A percentile compares a stretch with the other conserved stretches of the same genome.
These are phyloP conservation scores for Cercospora sp. DNA, from an alignment of 2,329 filamentous ascomycete species.

Conservation along the genomic window DNA sequence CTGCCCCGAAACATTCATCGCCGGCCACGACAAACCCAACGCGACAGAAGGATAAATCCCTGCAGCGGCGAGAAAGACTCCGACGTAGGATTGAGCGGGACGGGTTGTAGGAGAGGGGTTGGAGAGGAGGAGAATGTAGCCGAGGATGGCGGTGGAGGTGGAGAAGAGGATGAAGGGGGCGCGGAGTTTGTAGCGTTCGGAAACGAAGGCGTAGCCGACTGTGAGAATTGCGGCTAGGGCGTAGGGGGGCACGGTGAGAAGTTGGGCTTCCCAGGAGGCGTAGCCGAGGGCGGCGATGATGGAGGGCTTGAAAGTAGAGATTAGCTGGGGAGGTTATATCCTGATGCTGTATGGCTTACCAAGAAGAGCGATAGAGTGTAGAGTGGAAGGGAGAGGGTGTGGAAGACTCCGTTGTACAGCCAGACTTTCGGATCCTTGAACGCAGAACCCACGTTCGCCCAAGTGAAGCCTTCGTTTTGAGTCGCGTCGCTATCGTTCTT, in stretches of 20 bases:
- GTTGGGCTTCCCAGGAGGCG: slow-evolving; percentile 38
- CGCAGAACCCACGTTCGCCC: slow-evolving; percentile 64
- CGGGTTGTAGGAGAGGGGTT: slow-evolving; percentile 43
- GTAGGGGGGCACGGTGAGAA: slow-evolving; percentile 42
- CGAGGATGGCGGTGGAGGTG: slow-evolving; percentile 38
- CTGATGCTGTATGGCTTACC: slow-evolving; percentile 35
- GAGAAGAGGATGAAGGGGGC: slow-evolving; percentile 65
- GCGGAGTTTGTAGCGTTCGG: slow-evolving; percentile 58
- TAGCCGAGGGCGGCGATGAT: slow-evolving; percentile 63
- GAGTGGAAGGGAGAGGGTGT: slow-evolving; percentile 66
- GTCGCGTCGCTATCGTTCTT: slow-evolving; percentile 69
- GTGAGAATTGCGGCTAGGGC: slow-evolving; percentile 56
- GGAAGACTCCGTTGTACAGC: slow-evolving; percentile 70
- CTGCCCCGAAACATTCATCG: slow-evolving; percentile 67
- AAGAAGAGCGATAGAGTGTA: slow-evolving; percentile 50
- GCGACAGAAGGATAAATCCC: slow-evolving; percentile 68
- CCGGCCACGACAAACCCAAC: slow-evolving; percentile 67
- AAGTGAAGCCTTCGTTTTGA: slow-evolving; percentile 66
- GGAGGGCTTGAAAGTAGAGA: slow-evolving; percentile 45
- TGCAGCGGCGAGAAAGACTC: slow-evolving; percentile 47
- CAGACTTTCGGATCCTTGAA: slow-evolving; percentile 69
- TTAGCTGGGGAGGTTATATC: no score
- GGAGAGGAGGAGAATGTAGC: slow-evolving; percentile 43
- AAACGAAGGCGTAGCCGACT: slow-evolving; percentile 58
- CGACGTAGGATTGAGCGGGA: slow-evolving; percentile 43